Conservation (phyloP, 495 filamentous ascomycete genomes). For the Neurospora terricola region DNA sequence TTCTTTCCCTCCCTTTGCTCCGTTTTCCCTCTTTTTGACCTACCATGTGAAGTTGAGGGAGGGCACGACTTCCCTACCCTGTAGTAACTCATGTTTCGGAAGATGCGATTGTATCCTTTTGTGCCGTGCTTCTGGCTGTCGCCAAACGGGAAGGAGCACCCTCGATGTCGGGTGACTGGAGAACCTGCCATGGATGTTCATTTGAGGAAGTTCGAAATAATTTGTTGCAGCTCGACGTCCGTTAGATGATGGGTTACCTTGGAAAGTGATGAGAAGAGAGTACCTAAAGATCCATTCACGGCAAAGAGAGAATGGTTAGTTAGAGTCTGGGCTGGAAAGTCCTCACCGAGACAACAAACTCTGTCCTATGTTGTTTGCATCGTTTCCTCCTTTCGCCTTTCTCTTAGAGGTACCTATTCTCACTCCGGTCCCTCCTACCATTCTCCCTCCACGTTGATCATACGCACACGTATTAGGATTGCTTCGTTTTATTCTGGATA, state of each 20-base stretch:
- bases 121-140: too few species aligned
- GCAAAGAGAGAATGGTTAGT: neutral
- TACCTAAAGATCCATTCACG: neutral
- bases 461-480: neutral
- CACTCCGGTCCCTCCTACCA: neutral
- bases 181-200: too few species aligned
- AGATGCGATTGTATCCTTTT: neutral
- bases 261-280: neutral
- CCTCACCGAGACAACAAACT: too few species aligned
- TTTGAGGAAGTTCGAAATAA: too few species aligned
- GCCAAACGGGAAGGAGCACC: too few species aligned
- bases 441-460: neutral
- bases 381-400: neutral
- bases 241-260: too few species aligned
- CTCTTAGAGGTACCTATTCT: neutral
- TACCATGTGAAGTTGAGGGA: neutral
- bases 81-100: too few species aligned
- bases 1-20: neutral
- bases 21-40: neutral
- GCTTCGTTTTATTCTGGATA: neutral
- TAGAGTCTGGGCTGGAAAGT: too few species aligned
- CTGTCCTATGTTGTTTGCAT: too few species aligned
- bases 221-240: too few species aligned
- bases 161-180: too few species aligned
- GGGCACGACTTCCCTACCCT: too few species aligned